phyloP scores from a whole-genome alignment of 2,329 filamentous ascomycete genomes.

The Zymoseptoria brevis region DNA sequence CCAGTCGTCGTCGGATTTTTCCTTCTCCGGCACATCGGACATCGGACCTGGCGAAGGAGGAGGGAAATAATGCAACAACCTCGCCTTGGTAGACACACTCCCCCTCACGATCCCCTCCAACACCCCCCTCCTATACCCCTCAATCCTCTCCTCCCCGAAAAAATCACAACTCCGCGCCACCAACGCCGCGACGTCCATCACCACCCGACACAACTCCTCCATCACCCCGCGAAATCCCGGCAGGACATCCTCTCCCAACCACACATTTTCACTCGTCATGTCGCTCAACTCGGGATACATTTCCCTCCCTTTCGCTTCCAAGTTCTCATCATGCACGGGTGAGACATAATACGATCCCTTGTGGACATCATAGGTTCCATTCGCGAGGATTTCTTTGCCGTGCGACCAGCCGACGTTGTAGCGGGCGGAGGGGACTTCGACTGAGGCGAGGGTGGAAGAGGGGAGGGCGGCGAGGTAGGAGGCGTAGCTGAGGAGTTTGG shows the following conservation, averaged over 20 bases:
- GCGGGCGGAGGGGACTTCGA: constrained; percentile 46
- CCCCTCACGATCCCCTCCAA: constrained; percentile 79
- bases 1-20: constrained; percentile 71
- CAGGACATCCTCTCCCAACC: constrained; percentile 62
- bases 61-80: constrained; percentile 89
- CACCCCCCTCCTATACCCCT: constrained; percentile 67
- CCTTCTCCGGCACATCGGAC: constrained; percentile 10
- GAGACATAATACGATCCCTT: constrained; percentile 83
- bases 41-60: too few species aligned
- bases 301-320: constrained; percentile 49
- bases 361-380: constrained; percentile 68
- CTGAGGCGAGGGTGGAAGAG: constrained; percentile 58
- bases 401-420: constrained; percentile 67
- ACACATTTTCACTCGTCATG: constrained; percentile 84
- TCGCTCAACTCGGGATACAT: constrained; percentile 66
- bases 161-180: constrained; percentile 86
- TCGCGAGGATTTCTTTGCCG: constrained; percentile 72
- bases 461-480: constrained; percentile 83
- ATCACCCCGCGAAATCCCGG: constrained; percentile 68
- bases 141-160: constrained; percentile 72
- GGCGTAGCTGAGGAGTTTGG: constrained; percentile 70
- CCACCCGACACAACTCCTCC: constrained; percentile 67
- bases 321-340: constrained; percentile 46
- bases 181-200: constrained; percentile 82
- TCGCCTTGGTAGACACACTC: constrained; percentile 82